Conservation (phyloP, 495 filamentous ascomycete species). For the Staphylotrichum tortipilum region DNA sequence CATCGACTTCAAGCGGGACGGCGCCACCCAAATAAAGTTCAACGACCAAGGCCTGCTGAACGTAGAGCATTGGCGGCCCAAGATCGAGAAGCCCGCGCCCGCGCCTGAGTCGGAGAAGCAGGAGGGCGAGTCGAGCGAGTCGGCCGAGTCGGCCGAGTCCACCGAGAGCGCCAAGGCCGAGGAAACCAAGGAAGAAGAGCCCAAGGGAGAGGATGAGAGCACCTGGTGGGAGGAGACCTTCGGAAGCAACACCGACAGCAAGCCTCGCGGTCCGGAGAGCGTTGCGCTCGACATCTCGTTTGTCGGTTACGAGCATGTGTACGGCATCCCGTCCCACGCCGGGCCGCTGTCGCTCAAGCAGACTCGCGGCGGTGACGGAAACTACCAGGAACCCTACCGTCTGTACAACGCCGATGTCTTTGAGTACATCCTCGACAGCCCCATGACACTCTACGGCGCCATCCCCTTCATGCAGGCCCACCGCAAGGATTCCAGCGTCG, state of each 20-base stretch:
- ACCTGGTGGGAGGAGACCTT: constrained; percentile 98
- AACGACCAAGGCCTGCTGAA: constrained; percentile 84
- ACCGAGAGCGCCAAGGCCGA: constrained; percentile 33
- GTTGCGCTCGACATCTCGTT: constrained; percentile 86
- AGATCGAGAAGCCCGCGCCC: constrained; percentile 57
- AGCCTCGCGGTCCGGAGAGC: constrained; percentile 82
- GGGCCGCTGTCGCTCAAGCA: constrained; percentile 79
- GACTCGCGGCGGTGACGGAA: constrained; percentile 78
- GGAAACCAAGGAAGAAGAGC: constrained; percentile 15
- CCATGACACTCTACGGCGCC: constrained; percentile 95
- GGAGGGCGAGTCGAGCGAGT: constrained; percentile 37
- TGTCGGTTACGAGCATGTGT: constrained; percentile 84
- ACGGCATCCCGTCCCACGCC: constrained; percentile 89
- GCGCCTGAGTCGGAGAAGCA: too few relatives aligned
- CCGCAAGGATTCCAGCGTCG: constrained; percentile 83
- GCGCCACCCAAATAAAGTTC: constrained; percentile 71
- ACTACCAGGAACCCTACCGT: constrained; percentile 86
- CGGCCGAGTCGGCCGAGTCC: too few relatives aligned
- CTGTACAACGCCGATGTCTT: constrained; percentile 96
- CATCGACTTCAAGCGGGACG: constrained; percentile 77
- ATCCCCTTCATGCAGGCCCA: constrained; percentile 98
- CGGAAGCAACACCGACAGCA: constrained; percentile 86
- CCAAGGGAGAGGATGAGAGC: constrained; percentile 57
- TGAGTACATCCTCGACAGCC: constrained; percentile 91
- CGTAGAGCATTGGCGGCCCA: constrained; percentile 90